Conservation (phyloP, 371 early-diverging fungal species). For the Mucor saturninus region DNA sequence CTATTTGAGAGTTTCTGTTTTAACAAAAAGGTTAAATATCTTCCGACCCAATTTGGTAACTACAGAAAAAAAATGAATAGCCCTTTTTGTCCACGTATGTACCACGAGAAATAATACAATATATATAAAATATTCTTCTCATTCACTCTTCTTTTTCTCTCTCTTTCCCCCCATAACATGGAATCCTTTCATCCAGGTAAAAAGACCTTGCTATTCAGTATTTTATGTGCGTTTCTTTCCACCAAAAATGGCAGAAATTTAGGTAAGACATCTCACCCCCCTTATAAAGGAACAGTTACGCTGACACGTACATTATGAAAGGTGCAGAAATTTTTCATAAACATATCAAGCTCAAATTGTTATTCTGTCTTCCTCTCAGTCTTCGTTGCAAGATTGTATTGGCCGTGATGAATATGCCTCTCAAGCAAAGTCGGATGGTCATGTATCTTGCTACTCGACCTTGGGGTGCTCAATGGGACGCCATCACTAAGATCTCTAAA, state of each 20-base stretch:
- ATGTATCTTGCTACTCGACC: conserved; percentile 3
- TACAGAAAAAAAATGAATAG: no score
- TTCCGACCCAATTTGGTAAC: no score
- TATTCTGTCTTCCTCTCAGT: conserved; percentile 11
- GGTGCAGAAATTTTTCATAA: conserved; percentile 12
- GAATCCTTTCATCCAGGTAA: conserved; percentile 19
- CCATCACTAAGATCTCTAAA: conserved; percentile 7
- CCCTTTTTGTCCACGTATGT: no score
- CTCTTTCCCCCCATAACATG: not conserved
- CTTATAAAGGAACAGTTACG: not conserved
- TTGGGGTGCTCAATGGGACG: conserved; percentile 17
- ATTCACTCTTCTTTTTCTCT: no score
- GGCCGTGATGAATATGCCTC: not conserved
- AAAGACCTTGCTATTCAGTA: conserved; percentile 1
- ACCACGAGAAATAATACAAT: no score
- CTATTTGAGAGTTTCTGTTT: no score
- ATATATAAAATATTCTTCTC: not conserved
- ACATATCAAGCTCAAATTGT: conserved; percentile 2
- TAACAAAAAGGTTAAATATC: no score
- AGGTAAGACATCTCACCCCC: not conserved
- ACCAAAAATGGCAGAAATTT: conserved; percentile 16
- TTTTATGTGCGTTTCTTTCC: conserved; percentile 10
- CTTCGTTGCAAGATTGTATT: conserved; percentile 18
- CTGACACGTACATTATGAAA: not conserved
- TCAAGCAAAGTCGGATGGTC: no score